These are phyloP conservation scores for Phyllosticta paracitricarpa DNA, from an alignment of 2,329 filamentous ascomycete genomes.

Conservation along the genomic window DNA sequence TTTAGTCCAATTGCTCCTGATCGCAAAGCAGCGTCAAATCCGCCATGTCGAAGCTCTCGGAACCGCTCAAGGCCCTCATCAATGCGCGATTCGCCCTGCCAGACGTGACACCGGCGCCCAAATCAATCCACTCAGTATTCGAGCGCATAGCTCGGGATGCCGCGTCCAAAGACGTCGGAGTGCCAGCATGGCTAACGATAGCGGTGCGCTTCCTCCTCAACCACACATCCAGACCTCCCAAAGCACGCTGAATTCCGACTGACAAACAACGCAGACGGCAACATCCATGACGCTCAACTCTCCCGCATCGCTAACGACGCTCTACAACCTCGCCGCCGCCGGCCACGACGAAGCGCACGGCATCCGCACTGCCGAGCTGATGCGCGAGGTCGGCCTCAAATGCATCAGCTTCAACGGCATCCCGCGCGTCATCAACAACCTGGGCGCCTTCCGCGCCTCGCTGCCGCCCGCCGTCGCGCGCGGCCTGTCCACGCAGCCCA, in stretches of 20 bases:
- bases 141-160: constrained; percentile 55
- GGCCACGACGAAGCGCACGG: constrained; percentile 18
- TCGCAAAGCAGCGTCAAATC: not conserved
- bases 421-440: constrained; percentile 72
- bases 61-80: constrained; percentile 62
- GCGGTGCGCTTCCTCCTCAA: constrained; percentile 37
- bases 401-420: constrained; percentile 73
- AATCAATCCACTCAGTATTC: constrained; percentile 55
- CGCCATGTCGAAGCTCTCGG: constrained; percentile 63
- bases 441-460: constrained; percentile 57
- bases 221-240: not conserved
- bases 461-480: constrained; percentile 49
- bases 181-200: constrained; percentile 56
- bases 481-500: constrained; percentile 46
- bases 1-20: not conserved
- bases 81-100: constrained; percentile 59
- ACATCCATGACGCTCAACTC: constrained; percentile 82
- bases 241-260: not conserved
- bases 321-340: constrained; percentile 42
- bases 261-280: constrained; percentile 47
- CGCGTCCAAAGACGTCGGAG: constrained; percentile 49
- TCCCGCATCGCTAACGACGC: constrained; percentile 58
- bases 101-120: constrained; percentile 53
- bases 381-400: constrained; percentile 66
- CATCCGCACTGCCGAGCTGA: constrained; percentile 54